Evolutionary conservation across 805 yeast genomes (phyloP), one percentile per base, ranked within the genome.

Genomic region (Zygosaccharomyces siamensis): DNA sequence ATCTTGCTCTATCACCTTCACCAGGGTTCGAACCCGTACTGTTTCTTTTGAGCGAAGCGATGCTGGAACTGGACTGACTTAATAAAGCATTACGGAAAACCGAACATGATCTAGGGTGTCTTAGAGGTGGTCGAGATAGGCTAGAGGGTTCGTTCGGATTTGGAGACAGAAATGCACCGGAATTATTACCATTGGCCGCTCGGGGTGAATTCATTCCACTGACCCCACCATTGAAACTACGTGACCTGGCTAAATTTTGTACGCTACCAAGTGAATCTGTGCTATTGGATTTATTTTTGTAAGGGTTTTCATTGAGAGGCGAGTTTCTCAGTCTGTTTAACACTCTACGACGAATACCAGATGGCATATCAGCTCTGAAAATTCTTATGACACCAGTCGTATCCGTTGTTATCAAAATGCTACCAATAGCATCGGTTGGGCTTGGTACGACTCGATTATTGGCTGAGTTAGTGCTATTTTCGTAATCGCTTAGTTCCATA

Each of bases 351-450:
- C 83, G 59, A 11, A 72, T 66, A 8, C 60, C 57, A 45, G 78
- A 72, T 0, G 93, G 84, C 46, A 84, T 74, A 63, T 89, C 97
- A 49, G 87, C 84, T 60, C 97, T 73, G 63, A 86, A 86, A 0
- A 89, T 85, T 39, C 93, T 68, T 27, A 89, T 85, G 2, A 75
- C 56, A 0, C 97, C 97, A 20, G 72, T 67, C 48, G 78, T 78
- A 65, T 89, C 97, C 0, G 92, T 80, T 0, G 93, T 83, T 2
- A 89, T 82, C 12, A 89, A 78, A 39, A 89, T 82, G 0, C 67
- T 57, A 0, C 75, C 75, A 35, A 72, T 66, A 7, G 61, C 59
- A 11, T 64, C 63, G 16, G 58, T 62, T 26, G 60, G 61, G 18
- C 66, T 58, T 28, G 68, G 60, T 6, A 53, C 36, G 5, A 33